Conservation (phyloP, 768 basidiomycete genomes). For the Termitomyces titanicus region DNA sequence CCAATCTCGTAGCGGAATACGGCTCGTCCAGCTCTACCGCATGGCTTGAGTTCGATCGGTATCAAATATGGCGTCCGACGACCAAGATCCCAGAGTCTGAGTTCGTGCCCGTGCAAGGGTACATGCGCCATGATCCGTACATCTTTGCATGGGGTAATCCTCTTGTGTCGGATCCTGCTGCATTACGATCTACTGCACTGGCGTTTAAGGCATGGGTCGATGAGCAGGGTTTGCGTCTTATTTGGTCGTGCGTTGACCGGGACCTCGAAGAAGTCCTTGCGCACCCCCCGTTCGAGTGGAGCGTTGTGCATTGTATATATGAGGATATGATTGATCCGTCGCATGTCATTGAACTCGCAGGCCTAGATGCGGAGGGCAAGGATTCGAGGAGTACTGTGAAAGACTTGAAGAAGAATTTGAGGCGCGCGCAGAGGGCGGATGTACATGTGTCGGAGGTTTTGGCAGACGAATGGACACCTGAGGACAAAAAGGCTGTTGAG, state of each 20-base stretch:
- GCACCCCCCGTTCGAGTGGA: conserved; percentile 43
- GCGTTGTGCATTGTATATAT: conserved; percentile 57
- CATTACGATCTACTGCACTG: conserved; percentile 29
- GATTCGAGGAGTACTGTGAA: conserved; percentile 43
- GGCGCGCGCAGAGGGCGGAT: conserved; percentile 51
- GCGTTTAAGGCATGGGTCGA: conserved; percentile 45
- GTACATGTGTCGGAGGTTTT: conserved; percentile 45
- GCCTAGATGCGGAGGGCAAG: conserved; percentile 15
- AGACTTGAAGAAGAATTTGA: conserved; percentile 59
- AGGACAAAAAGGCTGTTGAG: conserved; percentile 45
- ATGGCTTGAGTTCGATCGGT: conserved; percentile 63
- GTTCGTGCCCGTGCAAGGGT: conserved; percentile 54
- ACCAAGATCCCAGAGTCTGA: conserved; percentile 32
- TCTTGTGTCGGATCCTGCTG: conserved; percentile 39
- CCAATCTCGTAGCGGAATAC: conserved; percentile 40
- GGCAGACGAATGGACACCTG: conserved; percentile 35
- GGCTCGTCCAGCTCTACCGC: conserved; percentile 68
- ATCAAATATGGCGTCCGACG: conserved; percentile 41
- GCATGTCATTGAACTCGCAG: conserved; percentile 37
- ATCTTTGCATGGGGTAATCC: conserved; percentile 67
- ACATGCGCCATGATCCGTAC: conserved; percentile 47
- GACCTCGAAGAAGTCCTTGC: conserved; percentile 23
- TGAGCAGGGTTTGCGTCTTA: conserved; percentile 42
- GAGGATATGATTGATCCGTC: conserved; percentile 56
- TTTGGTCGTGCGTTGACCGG: conserved; percentile 59